Evolutionary conservation across 352 stramenopile genomes (phyloP).

Genomic region (Globisporangium cylindrosporum): DNA sequence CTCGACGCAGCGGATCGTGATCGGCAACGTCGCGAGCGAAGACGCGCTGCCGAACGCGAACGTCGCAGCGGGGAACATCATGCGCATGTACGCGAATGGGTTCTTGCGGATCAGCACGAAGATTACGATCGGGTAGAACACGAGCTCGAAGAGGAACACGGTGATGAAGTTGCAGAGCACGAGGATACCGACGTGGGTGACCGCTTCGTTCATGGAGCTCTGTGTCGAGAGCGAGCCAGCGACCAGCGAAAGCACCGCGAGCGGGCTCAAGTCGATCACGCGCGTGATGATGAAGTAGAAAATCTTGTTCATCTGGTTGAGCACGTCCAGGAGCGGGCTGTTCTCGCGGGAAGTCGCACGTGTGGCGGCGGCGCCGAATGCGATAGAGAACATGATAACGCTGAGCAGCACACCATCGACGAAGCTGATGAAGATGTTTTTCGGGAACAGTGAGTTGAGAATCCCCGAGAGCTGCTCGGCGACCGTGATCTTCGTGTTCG

Average conservation of each 20-base stretch:
- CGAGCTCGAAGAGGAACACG: slow-evolving; percentile 43
- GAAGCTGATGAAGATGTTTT: slow-evolving; percentile 62
- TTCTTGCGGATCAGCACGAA: slow-evolving; percentile 45
- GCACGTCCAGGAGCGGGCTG: slow-evolving; percentile 50
- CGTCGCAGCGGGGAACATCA: slow-evolving; percentile 56
- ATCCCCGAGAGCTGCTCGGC: slow-evolving; percentile 56
- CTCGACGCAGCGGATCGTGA: slow-evolving; percentile 67
- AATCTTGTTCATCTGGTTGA: slow-evolving; percentile 72
- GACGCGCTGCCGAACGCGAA: slow-evolving; percentile 71
- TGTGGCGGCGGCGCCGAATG: slow-evolving; percentile 55
- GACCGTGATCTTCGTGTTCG: slow-evolving; percentile 39
- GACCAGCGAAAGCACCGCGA: slow-evolving; percentile 70
- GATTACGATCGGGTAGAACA: slow-evolving; percentile 55
- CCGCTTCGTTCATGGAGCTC: slow-evolving; percentile 32
- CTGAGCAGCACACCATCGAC: slow-evolving; percentile 48
- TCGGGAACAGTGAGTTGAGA: slow-evolving; percentile 44
- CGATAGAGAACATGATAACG: slow-evolving; percentile 64
- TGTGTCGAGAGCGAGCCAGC: slow-evolving; percentile 57
- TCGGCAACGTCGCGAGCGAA: slow-evolving; percentile 60
- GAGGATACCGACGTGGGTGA: slow-evolving; percentile 55
- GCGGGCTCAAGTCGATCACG: slow-evolving; percentile 59
- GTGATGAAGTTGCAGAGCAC: slow-evolving; percentile 51
- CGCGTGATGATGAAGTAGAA: slow-evolving; percentile 68
- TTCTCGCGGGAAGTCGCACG: slow-evolving; percentile 45
- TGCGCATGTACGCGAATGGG: slow-evolving; percentile 54